phyloP scores from a whole-genome alignment of 2,329 filamentous ascomycete species.

The Alternaria arborescens region DNA sequence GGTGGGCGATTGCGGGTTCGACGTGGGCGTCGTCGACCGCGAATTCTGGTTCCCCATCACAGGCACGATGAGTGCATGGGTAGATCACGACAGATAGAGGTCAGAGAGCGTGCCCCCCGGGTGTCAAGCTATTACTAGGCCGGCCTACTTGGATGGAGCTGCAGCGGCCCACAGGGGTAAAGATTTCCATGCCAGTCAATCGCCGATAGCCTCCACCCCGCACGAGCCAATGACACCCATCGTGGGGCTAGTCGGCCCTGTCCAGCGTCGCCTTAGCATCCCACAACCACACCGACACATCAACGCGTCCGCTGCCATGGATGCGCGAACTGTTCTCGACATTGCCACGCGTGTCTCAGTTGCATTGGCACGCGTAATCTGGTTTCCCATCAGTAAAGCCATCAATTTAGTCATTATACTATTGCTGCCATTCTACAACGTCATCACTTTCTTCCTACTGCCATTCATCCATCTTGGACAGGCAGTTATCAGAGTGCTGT shows the following conservation, averaged over 20 bases:
- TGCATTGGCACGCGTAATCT: constrained; percentile 40
- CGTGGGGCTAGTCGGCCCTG: constrained; percentile 5
- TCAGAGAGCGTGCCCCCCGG: neutral
- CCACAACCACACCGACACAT: neutral
- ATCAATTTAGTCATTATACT: constrained; percentile 52
- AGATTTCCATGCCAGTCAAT: constrained; percentile 17
- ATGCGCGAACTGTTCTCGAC: constrained; percentile 38
- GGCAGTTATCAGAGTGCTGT: constrained; percentile 51
- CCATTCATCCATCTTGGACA: constrained; percentile 60
- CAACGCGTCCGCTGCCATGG: constrained; percentile 28
- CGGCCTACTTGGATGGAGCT: constrained; percentile 27
- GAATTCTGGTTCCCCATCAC: constrained; percentile 50
- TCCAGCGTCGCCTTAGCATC: constrained; percentile 3
- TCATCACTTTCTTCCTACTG: constrained; percentile 59
- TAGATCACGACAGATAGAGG: neutral
- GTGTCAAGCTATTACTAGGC: constrained; percentile 18
- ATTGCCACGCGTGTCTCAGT: constrained; percentile 24
- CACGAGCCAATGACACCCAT: constrained; percentile 25
- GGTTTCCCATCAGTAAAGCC: constrained; percentile 52
- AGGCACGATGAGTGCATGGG: constrained; percentile 5
- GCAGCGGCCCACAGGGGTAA: constrained; percentile 33
- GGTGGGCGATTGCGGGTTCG: constrained; percentile 38
- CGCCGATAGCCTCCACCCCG: constrained; percentile 2
- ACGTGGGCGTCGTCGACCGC: constrained; percentile 30
- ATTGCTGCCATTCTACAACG: constrained; percentile 57